A percentile compares a stretch with the other conserved stretches of the same genome.
phyloP scores from a whole-genome alignment of 495 filamentous ascomycete genomes.

The Sordaria brevicollis region DNA sequence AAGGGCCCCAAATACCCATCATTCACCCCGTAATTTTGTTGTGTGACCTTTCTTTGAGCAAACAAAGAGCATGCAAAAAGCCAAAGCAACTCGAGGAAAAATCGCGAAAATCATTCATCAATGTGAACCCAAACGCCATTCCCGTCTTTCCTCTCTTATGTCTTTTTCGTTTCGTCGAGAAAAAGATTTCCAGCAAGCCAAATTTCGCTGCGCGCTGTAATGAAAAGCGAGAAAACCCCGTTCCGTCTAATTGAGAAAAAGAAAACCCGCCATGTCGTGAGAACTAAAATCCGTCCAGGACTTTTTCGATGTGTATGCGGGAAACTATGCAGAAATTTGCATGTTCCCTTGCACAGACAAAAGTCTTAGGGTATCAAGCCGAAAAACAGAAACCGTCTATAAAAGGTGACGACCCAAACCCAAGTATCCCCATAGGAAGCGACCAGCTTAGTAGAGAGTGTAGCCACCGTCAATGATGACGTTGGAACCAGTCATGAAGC shows the following conservation, averaged over 20 bases:
- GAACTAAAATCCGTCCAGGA: neutral
- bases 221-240: neutral
- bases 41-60: neutral
- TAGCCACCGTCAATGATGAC: conserved; percentile 62
- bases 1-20: neutral
- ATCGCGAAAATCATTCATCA: neutral
- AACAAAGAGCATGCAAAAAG: neutral
- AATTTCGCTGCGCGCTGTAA: neutral
- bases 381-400: neutral
- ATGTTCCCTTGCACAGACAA: neutral
- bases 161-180: neutral
- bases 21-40: neutral
- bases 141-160: neutral
- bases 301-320: neutral
- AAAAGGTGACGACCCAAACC: neutral
- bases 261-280: neutral
- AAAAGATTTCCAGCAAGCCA: neutral
- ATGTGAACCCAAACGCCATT: neutral
- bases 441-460: conserved; percentile 29
- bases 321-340: neutral
- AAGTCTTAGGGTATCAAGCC: neutral
- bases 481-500: conserved; percentile 73
- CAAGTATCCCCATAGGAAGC: neutral
- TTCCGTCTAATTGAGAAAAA: neutral
- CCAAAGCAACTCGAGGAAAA: neutral